These are phyloP conservation scores for Nothophytophthora sp. DNA, from an alignment of 352 stramenopile genomes.

Conservation along the genomic window DNA sequence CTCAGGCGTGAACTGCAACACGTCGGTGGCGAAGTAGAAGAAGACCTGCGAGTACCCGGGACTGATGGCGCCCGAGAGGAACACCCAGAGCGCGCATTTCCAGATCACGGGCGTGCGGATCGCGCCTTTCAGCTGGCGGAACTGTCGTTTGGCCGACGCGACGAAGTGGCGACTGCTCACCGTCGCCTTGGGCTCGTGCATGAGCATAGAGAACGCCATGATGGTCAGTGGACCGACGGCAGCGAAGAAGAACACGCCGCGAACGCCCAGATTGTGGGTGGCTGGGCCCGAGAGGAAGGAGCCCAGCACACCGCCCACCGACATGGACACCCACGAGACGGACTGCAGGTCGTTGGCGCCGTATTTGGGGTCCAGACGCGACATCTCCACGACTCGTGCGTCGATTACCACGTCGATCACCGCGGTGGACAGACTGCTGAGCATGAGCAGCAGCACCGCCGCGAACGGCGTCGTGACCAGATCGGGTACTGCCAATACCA, in stretches of 20 bases:
- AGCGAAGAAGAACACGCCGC: conserved; percentile 93
- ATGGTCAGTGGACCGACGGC: conserved; percentile 90
- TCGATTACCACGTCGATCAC: conserved; percentile 97
- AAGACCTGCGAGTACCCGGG: conserved; percentile 94
- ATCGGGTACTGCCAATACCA: conserved; percentile 59
- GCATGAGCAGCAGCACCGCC: conserved; percentile 60
- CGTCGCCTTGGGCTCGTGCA: conserved; percentile 78
- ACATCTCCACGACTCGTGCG: conserved; percentile 96
- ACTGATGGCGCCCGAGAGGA: conserved; percentile 93
- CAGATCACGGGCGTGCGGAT: conserved; percentile 92
- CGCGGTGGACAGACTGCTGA: conserved; percentile 90
- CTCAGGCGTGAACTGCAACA: conserved; percentile 94
- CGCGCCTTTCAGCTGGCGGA: conserved; percentile 71
- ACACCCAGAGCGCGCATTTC: conserved; percentile 96
- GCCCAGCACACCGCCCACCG: conserved; percentile 91
- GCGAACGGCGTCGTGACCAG: conserved; percentile 56
- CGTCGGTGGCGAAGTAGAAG: conserved; percentile 96
- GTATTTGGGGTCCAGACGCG: conserved; percentile 78
- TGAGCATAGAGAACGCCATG: conserved; percentile 85
- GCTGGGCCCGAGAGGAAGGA: conserved; percentile 93
- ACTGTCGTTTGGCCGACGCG: conserved; percentile 47
- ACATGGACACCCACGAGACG: conserved; percentile 94
- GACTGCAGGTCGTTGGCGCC: conserved; percentile 94
- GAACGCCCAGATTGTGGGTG: conserved; percentile 89
- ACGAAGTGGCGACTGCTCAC: conserved; percentile 53